Evolutionary conservation across 2,329 filamentous ascomycete genomes (phyloP).

Genomic region (Aspergillus pseudonomiae): DNA sequence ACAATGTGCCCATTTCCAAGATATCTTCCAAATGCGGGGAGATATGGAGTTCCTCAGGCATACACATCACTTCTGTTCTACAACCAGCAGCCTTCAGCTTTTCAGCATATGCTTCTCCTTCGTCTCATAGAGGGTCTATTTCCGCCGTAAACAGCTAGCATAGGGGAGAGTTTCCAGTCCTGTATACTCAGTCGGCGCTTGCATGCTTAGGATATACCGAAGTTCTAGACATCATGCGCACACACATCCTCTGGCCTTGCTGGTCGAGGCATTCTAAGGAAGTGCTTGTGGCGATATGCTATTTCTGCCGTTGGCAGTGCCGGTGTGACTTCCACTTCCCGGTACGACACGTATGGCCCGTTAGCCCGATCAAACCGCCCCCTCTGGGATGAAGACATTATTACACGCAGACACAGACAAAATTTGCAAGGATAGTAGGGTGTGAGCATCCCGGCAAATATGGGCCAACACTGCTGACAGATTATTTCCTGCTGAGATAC

Average conservation of each 20-base stretch:
- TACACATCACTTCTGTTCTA: slow-evolving; percentile 34
- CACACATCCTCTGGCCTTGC: slow-evolving; percentile 38
- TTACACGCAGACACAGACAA: slow-evolving; percentile 43
- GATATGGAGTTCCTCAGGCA: slow-evolving; percentile 39
- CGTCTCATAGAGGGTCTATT: slow-evolving; percentile 46
- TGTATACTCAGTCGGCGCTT: slow-evolving; percentile 12
- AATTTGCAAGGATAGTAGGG: slow-evolving; percentile 41
- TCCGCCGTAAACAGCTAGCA: slow-evolving; percentile 46
- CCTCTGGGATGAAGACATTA: slow-evolving; percentile 38
- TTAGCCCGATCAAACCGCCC: slow-evolving; percentile 37
- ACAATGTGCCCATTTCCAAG: slow-evolving; percentile 31
- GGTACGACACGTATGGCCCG: slow-evolving; percentile 43
- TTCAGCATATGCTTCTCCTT: slow-evolving; percentile 43
- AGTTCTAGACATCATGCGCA: background rate
- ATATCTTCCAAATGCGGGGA: slow-evolving; percentile 36
- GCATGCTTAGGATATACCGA: background rate
- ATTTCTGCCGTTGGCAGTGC: slow-evolving; percentile 41
- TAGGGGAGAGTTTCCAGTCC: slow-evolving; percentile 49
- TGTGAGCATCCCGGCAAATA: slow-evolving; percentile 40
- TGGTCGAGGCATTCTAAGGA: slow-evolving; percentile 42
- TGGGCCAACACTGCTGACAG: slow-evolving; percentile 43
- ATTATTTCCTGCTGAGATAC: slow-evolving; percentile 45
- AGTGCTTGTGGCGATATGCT: slow-evolving; percentile 44
- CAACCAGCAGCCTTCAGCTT: slow-evolving; percentile 41
- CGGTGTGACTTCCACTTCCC: slow-evolving; percentile 42